These are phyloP conservation scores for Linnemannia hyalina DNA, from an alignment of 192 early-diverging fungal species.

Conservation along the genomic window DNA sequence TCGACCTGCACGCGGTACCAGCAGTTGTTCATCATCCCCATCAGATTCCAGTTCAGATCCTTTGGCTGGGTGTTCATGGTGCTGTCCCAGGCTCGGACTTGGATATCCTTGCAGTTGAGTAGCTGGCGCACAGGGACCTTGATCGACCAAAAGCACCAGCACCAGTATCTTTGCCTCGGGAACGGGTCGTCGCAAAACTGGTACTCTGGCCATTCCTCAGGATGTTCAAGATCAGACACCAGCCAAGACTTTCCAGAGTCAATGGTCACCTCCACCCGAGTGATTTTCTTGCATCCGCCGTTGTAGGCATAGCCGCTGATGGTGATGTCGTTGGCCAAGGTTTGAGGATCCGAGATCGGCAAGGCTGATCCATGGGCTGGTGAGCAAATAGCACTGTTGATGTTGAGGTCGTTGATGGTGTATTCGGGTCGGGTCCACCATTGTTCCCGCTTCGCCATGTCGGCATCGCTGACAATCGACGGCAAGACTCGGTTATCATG, in stretches of 20 bases:
- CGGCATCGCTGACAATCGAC: constrained; percentile 69
- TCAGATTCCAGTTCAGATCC: constrained; percentile 74
- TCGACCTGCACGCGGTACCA: constrained; percentile 69
- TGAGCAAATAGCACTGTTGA: constrained; percentile 81
- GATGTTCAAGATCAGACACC: constrained; percentile 69
- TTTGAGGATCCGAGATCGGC: constrained; percentile 28
- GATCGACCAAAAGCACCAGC: constrained; percentile 74
- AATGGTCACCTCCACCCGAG: constrained; percentile 84
- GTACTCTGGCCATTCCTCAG: constrained; percentile 43
- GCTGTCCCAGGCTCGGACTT: constrained; percentile 74
- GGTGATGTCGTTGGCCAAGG: constrained; percentile 26
- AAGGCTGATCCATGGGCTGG: constrained; percentile 70
- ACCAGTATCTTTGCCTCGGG: constrained; percentile 65
- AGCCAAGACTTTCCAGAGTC: constrained; percentile 88
- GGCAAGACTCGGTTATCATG: constrained; percentile 90
- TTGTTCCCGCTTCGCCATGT: constrained; percentile 60
- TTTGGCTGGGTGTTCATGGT: constrained; percentile 71
- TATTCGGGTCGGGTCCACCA: constrained; percentile 72
- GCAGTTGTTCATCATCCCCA: constrained; percentile 85
- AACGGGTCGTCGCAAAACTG: constrained; percentile 34
- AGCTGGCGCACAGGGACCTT: constrained; percentile 52
- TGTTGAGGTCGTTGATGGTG: constrained; percentile 82
- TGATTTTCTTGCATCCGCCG: constrained; percentile 80
- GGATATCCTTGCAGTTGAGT: constrained; percentile 62
- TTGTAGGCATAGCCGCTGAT: constrained; percentile 86